Evolutionary conservation across 2,329 filamentous ascomycete genomes (phyloP).

Genomic region (Ophiosphaerella herpotricha): DNA sequence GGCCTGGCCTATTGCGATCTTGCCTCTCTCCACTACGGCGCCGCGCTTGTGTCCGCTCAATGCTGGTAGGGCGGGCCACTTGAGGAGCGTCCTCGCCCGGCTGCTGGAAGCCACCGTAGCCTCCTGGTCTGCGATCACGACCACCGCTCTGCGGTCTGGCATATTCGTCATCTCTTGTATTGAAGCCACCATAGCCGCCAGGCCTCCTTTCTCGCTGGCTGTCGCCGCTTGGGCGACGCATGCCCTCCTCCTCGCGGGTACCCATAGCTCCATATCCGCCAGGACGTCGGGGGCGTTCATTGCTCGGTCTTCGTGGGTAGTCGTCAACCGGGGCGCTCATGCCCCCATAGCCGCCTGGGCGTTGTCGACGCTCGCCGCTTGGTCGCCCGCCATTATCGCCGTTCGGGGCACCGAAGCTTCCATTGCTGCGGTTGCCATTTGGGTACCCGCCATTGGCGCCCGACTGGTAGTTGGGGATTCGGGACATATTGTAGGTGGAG

Average conservation of each 20-base stretch:
- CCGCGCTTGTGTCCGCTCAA: slow-evolving; percentile 50
- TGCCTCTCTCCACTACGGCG: slow-evolving; percentile 48
- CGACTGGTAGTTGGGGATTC: slow-evolving; percentile 39
- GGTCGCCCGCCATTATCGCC: slow-evolving; percentile 21
- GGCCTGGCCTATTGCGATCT: slow-evolving; percentile 33
- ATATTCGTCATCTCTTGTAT: slow-evolving; percentile 32
- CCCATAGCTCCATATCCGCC: slow-evolving; percentile 17
- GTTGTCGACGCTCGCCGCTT: slow-evolving; percentile 35
- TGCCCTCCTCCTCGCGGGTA: slow-evolving; percentile 8
- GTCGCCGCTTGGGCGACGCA: slow-evolving; percentile 24
- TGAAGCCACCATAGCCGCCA: slow-evolving; percentile 34
- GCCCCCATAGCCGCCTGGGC: slow-evolving; percentile 39
- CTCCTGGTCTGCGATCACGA: slow-evolving; percentile 40
- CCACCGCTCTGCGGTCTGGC: slow-evolving; percentile 28
- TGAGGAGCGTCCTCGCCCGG: slow-evolving; percentile 31
- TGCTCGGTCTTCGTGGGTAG: slow-evolving; percentile 20
- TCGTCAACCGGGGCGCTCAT: slow-evolving; percentile 24
- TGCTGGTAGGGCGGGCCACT: slow-evolving; percentile 44
- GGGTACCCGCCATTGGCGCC: slow-evolving; percentile 44
- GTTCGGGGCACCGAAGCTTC: slow-evolving; percentile 22
- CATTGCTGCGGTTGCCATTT: slow-evolving; percentile 36
- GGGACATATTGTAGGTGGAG: slow-evolving; percentile 36
- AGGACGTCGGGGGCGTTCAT: slow-evolving; percentile 17
- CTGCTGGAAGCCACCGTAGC: slow-evolving; percentile 43
- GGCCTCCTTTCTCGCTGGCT: slow-evolving; percentile 30